Percentiles rank a stretch among this genome's conserved stretches.
Evolutionary conservation across 306 rosid genomes (phyloP).

Genomic region (Cicer bijugum): DNA sequence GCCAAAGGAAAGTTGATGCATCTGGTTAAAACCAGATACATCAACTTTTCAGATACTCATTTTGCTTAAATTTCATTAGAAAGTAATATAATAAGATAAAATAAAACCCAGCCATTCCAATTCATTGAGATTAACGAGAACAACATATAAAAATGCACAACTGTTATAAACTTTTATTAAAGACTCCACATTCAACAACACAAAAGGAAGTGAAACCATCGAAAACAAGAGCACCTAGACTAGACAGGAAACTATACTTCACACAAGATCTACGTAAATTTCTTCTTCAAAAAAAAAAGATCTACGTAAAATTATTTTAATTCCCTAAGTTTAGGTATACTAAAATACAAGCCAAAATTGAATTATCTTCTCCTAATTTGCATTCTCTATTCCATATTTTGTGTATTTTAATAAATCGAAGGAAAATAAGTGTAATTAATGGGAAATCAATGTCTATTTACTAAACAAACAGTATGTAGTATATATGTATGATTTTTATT

Average conservation of each 20-base stretch:
- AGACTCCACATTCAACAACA: background rate
- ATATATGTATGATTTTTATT: no score
- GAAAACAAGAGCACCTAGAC: constrained; percentile 3
- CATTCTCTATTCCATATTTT: no score
- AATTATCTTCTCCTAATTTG: no score
- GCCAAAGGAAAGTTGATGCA: no score
- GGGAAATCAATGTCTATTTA: no score
- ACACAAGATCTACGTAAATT: constrained; percentile 30
- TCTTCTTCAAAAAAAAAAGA: background rate
- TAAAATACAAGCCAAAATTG: background rate
- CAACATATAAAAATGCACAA: background rate
- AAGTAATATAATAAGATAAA: background rate
- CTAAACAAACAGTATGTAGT: no score
- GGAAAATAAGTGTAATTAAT: no score
- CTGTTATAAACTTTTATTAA: background rate
- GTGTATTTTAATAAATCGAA: no score
- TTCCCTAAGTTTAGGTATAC: background rate
- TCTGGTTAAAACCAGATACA: no score
- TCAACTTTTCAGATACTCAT: no score
- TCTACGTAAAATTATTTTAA: no score
- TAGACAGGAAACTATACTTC: constrained; percentile 2
- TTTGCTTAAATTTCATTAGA: no score
- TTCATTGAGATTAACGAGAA: background rate
- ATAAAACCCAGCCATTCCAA: constrained; percentile 4
- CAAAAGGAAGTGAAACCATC: background rate